These are phyloP conservation scores for Datisca glomerata DNA, from an alignment of 306 rosid genomes.

Conservation along the genomic window DNA sequence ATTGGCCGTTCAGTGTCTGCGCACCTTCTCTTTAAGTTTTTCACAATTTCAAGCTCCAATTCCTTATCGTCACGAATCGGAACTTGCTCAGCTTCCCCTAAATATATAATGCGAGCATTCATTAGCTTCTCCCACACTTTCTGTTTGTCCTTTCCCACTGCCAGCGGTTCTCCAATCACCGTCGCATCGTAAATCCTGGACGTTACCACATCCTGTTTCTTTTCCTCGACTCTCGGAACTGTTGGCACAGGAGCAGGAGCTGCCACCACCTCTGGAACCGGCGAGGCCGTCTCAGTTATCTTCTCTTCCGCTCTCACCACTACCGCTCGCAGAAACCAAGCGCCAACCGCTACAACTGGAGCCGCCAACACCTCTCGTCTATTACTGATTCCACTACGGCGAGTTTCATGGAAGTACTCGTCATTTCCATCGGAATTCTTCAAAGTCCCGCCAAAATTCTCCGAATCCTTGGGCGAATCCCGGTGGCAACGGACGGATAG, in stretches of 20 bases:
- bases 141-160: conserved; percentile 73
- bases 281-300: conserved; percentile 9
- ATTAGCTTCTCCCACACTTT: conserved; percentile 94
- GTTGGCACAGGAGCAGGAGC: background rate
- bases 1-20: conserved; percentile 37
- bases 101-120: conserved; percentile 68
- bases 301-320: conserved; percentile 45
- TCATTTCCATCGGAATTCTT: conserved; percentile 2
- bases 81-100: conserved; percentile 94
- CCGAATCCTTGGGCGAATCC: conserved; percentile 7
- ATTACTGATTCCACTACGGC: conserved; percentile 6
- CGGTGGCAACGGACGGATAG: conserved; percentile 20
- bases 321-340: conserved; percentile 44
- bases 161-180: conserved; percentile 83
- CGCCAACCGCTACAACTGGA: conserved; percentile 56
- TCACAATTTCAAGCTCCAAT: conserved; percentile 79
- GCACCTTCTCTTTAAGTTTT: conserved; percentile 50
- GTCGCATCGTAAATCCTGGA: conserved; percentile 88
- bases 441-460: conserved; percentile 3
- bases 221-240: conserved; percentile 23
- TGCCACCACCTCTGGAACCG: conserved; percentile 9
- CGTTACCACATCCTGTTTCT: conserved; percentile 43
- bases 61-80: conserved; percentile 85
- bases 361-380: conserved; percentile 48
- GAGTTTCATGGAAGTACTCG: conserved; percentile 3